Conservation (phyloP, 2,329 filamentous ascomycete species). For the Fusarium siculi region DNA sequence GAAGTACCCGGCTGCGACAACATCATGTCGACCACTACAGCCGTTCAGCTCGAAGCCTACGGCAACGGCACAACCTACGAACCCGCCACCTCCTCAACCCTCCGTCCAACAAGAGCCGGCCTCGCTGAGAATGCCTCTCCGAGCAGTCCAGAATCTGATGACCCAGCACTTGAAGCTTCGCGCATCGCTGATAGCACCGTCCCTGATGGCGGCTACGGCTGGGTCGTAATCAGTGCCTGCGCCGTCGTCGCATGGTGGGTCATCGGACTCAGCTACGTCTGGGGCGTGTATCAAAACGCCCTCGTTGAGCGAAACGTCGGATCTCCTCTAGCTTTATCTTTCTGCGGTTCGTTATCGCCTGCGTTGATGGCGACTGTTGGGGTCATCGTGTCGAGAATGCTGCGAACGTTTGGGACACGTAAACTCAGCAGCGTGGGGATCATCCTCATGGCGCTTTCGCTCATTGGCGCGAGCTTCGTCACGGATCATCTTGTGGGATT, state of each 20-base stretch:
- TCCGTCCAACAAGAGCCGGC: constrained; percentile 20
- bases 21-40: constrained; percentile 30
- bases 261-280: constrained; percentile 66
- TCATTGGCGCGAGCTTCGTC: constrained; percentile 27
- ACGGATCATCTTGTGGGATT: constrained; percentile 43
- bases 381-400: constrained; percentile 23
- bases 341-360: constrained; percentile 62
- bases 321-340: constrained; percentile 63
- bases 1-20: background rate
- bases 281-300: constrained; percentile 70
- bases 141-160: background rate
- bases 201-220: constrained; percentile 46
- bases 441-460: constrained; percentile 7
- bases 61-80: constrained; percentile 13
- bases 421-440: constrained; percentile 18
- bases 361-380: constrained; percentile 35
- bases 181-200: constrained; percentile 36
- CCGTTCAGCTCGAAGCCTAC: constrained; percentile 24
- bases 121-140: background rate
- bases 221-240: constrained; percentile 42
- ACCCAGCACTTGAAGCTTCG: constrained; percentile 37
- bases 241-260: constrained; percentile 57
- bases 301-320: constrained; percentile 60
- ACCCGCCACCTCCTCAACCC: background rate
- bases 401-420: constrained; percentile 21